phyloP scores from a whole-genome alignment of 768 basidiomycete species.

The Leccinum broughii region DNA sequence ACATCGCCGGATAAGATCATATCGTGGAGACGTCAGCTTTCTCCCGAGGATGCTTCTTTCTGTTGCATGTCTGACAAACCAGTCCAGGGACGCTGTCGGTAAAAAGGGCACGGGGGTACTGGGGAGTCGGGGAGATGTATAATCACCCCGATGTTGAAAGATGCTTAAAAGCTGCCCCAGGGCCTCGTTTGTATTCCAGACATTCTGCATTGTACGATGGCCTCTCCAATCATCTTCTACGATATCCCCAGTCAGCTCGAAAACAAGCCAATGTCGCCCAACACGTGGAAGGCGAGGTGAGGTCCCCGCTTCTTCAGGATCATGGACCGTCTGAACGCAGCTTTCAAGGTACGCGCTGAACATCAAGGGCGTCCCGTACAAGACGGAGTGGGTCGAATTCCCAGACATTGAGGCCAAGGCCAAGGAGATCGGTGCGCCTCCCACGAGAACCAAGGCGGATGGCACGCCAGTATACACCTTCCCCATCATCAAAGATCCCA shows the following conservation, averaged over 20 bases:
- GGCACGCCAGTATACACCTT: constrained; percentile 39
- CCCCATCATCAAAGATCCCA: constrained; percentile 43
- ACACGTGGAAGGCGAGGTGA: constrained; percentile 47
- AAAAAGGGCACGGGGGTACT: constrained; percentile 6
- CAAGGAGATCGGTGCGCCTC: constrained; percentile 33
- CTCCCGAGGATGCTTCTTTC: constrained; percentile 1
- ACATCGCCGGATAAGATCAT: not conserved
- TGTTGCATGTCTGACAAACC: not conserved
- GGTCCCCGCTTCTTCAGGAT: not conserved
- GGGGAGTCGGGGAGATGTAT: not conserved
- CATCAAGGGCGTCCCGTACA: constrained; percentile 41
- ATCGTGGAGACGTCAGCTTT: not conserved
- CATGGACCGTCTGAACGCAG: not conserved
- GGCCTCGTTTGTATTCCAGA: not conserved
- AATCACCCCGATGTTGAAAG: not conserved
- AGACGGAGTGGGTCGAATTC: constrained; percentile 46
- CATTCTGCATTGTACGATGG: constrained; percentile 20
- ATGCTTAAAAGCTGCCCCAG: too few species aligned
- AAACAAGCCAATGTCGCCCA: constrained; percentile 35
- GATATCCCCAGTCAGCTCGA: constrained; percentile 42
- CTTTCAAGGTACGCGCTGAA: constrained; percentile 37
- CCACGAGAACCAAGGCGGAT: constrained; percentile 34
- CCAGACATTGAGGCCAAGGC: constrained; percentile 40
- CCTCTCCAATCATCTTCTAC: constrained; percentile 40
- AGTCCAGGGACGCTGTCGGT: not conserved